Evolutionary conservation across 2,329 filamentous ascomycete species (phyloP), one percentile per base, ranked within the genome.

Genomic region (Talaromyces amestolkiae): DNA sequence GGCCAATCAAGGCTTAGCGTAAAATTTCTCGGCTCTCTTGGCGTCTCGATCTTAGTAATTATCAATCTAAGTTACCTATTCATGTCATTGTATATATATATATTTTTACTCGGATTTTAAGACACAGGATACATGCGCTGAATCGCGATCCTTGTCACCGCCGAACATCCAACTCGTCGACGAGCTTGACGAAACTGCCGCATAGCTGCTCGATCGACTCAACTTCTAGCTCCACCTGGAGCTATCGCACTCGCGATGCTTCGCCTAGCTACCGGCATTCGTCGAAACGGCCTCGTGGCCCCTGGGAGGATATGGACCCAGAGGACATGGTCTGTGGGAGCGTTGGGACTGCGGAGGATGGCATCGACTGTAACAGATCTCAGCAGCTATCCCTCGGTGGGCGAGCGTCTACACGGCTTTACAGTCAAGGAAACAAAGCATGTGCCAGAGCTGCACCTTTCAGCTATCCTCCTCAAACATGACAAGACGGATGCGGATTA

Each of bases 401-500:
- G 95, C 74, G 89, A 94, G 75, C 90, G 91, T 79, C 86, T 98
- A 47, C 91, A 98, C 77, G 95, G 95, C 73, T 99, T 99, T 81
- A 97, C 93, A 0, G 83, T 99, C 63, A 84, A 93, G 73, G 88
- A 94, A 67, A 87, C 91, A 67, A 96, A 97, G 81, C 91, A 96
- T 80, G 91, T 99, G 2, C 92, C 93, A 0, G 95, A 99, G 81
- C 86, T 98, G 58, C 91, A 98, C 78, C 81, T 99, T 74, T 96
- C 93, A 1, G 95, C 95, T 5, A 80, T 98, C 62, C 91, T 96
- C 69, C 85, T 99, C 68, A 89, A 91, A 73, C 95, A 99, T 76
- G 91, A 98, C 81, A 93, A 93, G 82, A 99, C 95, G 0, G 92
- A 93, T 67, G 95, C 95, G 69, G 92, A 99, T 71, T 97, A 98